Conservation (phyloP, 208 protist genomes). For the Endotrypanum monterogeii region DNA sequence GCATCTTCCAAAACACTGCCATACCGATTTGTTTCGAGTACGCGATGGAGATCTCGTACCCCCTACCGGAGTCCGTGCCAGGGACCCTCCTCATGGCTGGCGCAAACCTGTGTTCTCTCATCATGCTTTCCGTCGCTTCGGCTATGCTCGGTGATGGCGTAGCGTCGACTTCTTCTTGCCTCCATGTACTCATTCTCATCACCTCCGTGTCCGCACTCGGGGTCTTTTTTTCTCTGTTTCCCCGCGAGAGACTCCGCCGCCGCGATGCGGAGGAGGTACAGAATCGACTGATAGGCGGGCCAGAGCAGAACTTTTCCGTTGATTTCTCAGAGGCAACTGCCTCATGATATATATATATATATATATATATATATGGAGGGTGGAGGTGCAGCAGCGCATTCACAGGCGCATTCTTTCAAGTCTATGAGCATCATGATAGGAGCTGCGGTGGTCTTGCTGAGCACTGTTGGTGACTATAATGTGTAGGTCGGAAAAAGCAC, state of each 20-base stretch:
- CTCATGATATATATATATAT: too few relatives aligned
- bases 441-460: neutral
- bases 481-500: neutral
- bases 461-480: neutral
- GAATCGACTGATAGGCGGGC: conserved; percentile 1
- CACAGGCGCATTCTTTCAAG: neutral
- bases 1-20: conserved; percentile 74
- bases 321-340: neutral
- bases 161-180: conserved; percentile 24
- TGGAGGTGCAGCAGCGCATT: neutral
- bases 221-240: conserved; percentile 42
- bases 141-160: conserved; percentile 56
- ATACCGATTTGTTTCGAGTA: conserved; percentile 77
- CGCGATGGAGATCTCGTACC: conserved; percentile 75
- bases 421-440: too few relatives aligned
- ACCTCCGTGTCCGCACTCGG: conserved; percentile 46
- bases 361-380: too few relatives aligned
- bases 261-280: conserved; percentile 39
- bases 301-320: neutral
- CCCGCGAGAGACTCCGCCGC: conserved; percentile 56
- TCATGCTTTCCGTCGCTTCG: conserved; percentile 54
- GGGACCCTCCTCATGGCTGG: conserved; percentile 70
- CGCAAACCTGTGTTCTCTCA: conserved; percentile 62
- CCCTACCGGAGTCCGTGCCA: conserved; percentile 60
- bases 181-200: conserved; percentile 61